Conservation (phyloP, 2,329 filamentous ascomycete genomes). For the Aspergillus transmontanensis region DNA sequence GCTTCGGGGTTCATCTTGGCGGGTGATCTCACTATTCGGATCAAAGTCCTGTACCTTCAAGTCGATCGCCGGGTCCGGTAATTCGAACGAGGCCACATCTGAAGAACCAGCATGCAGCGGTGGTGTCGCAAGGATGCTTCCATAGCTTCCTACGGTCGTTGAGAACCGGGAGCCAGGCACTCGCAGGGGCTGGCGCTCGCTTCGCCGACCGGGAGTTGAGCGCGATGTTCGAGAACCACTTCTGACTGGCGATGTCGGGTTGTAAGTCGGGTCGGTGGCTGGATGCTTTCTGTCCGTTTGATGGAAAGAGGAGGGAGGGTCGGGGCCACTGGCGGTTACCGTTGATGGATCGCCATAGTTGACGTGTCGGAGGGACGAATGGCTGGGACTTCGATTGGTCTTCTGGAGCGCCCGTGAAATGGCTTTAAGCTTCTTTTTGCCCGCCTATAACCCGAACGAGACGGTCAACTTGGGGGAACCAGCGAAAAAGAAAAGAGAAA, state of each 20-base stretch:
- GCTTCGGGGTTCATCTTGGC: slow-evolving; percentile 22
- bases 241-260: slow-evolving; percentile 17
- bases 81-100: slow-evolving; percentile 55
- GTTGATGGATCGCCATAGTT: slow-evolving; percentile 17
- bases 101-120: slow-evolving; percentile 37
- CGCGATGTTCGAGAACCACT: slow-evolving; percentile 31
- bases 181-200: slow-evolving; percentile 40
- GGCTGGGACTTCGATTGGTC: slow-evolving; percentile 50
- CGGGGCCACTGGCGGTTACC: slow-evolving; percentile 14
- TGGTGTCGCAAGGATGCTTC: slow-evolving; percentile 64
- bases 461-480: slow-evolving; percentile 2
- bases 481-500: slow-evolving; percentile 11
- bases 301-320: slow-evolving; percentile 21
- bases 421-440: slow-evolving; percentile 91
- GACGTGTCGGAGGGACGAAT: slow-evolving; percentile 47
- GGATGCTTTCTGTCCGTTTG: slow-evolving; percentile 25
- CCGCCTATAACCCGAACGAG: slow-evolving; percentile 49
- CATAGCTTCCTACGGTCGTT: slow-evolving; percentile 56
- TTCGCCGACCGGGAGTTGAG: slow-evolving; percentile 40
- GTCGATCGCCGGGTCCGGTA: slow-evolving; percentile 64
- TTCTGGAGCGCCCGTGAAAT: slow-evolving; percentile 71
- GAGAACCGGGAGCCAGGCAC: slow-evolving; percentile 38
- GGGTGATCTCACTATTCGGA: slow-evolving; percentile 16
- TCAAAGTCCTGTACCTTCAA: slow-evolving; percentile 34
- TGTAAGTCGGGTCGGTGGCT: slow-evolving; percentile 16